Evolutionary conservation across 306 rosid genomes (phyloP).

Genomic region (Cucurbita ficifolia): DNA sequence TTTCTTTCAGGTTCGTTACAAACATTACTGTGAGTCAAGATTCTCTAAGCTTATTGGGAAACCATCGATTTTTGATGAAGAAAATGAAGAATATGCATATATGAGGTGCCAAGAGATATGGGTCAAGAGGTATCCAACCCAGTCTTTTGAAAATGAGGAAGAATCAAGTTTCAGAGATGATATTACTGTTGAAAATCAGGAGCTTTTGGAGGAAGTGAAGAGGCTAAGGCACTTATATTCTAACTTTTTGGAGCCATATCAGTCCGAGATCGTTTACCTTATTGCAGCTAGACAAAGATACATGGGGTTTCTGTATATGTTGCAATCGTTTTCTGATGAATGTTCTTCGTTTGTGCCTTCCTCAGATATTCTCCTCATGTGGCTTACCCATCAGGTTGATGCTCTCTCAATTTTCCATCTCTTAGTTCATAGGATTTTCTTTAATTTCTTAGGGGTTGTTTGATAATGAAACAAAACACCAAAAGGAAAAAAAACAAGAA

Average conservation of each 20-base stretch:
- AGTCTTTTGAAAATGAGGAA: conserved; percentile 61
- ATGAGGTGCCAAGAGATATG: conserved; percentile 55
- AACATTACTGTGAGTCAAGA: conserved; percentile 49
- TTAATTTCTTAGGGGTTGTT: neutral
- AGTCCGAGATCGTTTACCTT: conserved; percentile 54
- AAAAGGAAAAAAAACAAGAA: neutral
- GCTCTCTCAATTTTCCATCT: neutral
- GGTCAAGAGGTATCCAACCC: conserved; percentile 43
- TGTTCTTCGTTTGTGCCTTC: conserved; percentile 52
- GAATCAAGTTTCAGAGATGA: conserved; percentile 17
- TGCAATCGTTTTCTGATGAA: conserved; percentile 32
- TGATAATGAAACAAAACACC: neutral
- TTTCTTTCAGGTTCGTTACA: conserved; percentile 34
- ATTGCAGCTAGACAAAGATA: conserved; percentile 72
- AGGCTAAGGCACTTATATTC: conserved; percentile 34
- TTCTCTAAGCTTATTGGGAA: conserved; percentile 61
- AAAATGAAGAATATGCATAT: conserved; percentile 74
- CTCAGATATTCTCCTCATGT: conserved; percentile 66
- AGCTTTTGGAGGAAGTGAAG: conserved; percentile 29
- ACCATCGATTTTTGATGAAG: conserved; percentile 53
- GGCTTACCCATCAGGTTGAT: conserved; percentile 77
- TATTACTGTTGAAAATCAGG: conserved; percentile 8
- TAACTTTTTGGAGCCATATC: conserved; percentile 41
- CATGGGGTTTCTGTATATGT: conserved; percentile 45
- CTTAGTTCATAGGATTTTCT: neutral